Conservation (phyloP, 2,329 filamentous ascomycete species). For the Apiospora pterosperma region DNA sequence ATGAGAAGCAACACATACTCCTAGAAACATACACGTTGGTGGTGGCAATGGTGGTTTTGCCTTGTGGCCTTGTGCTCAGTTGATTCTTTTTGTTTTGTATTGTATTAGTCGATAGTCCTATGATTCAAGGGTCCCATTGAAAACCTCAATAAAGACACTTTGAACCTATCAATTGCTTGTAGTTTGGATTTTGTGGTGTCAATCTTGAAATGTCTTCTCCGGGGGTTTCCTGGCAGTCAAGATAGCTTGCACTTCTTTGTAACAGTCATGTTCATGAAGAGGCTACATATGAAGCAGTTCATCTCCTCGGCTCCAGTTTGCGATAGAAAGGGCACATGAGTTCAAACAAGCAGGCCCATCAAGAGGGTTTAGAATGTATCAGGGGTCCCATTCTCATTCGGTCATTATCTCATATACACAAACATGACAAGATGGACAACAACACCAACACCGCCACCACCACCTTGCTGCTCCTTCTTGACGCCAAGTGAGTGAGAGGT, state of each 20-base stretch:
- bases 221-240: no score
- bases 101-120: not conserved
- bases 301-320: not conserved
- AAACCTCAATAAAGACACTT: not conserved
- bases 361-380: not conserved
- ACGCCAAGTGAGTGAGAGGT: not conserved
- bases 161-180: not conserved
- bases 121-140: not conserved
- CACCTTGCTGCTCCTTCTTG: not conserved
- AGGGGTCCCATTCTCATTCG: conserved; percentile 8
- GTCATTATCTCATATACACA: conserved; percentile 9
- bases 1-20: not conserved
- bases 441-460: not conserved
- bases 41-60: not conserved
- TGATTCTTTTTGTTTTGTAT: not conserved
- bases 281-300: no score
- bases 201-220: no score
- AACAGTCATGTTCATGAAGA: no score
- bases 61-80: not conserved
- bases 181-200: not conserved
- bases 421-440: not conserved
- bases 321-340: not conserved
- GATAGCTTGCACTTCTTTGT: no score
- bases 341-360: not conserved
- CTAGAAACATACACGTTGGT: not conserved